Evolutionary conservation across 2,329 filamentous ascomycete genomes (phyloP).

Genomic region (Phyllosticta capitalensis): DNA sequence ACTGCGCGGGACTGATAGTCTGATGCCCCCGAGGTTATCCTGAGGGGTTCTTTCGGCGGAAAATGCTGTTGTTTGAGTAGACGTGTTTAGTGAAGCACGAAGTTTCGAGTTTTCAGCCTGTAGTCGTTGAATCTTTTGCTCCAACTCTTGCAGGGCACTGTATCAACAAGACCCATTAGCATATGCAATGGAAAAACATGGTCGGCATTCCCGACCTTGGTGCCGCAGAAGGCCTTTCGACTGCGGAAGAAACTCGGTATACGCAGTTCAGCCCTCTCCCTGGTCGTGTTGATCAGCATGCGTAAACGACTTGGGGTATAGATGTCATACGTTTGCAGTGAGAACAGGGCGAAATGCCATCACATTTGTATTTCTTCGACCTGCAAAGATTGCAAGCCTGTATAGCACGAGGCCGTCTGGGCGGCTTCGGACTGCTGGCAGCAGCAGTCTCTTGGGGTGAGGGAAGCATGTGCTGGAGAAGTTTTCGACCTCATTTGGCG

Average conservation of each 20-base stretch:
- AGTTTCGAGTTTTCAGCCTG: slow-evolving; percentile 18
- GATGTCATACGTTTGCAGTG: slow-evolving; percentile 33
- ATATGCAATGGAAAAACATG: background rate
- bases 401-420: slow-evolving; percentile 31
- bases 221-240: slow-evolving; percentile 2
- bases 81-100: background rate
- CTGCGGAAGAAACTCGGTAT: slow-evolving; percentile 9
- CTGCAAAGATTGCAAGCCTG: slow-evolving; percentile 40
- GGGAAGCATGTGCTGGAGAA: slow-evolving; percentile 3
- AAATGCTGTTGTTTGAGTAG: background rate
- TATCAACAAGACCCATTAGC: background rate
- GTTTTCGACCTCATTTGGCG: background rate
- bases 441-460: slow-evolving; percentile 8
- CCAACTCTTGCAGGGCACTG: background rate
- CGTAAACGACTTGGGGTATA: background rate
- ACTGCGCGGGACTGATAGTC: background rate
- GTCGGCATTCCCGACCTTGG: background rate
- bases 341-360: slow-evolving; percentile 36
- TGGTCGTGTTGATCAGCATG: background rate
- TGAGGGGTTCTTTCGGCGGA: background rate
- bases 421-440: slow-evolving; percentile 9
- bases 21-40: background rate
- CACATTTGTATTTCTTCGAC: slow-evolving; percentile 41
- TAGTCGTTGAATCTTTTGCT: slow-evolving; percentile 16
- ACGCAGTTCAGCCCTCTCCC: slow-evolving; percentile 14